Base-by-base conservation (phyloP, 805 yeast genomes). In the Kazachstania bromeliacearum region DNA sequence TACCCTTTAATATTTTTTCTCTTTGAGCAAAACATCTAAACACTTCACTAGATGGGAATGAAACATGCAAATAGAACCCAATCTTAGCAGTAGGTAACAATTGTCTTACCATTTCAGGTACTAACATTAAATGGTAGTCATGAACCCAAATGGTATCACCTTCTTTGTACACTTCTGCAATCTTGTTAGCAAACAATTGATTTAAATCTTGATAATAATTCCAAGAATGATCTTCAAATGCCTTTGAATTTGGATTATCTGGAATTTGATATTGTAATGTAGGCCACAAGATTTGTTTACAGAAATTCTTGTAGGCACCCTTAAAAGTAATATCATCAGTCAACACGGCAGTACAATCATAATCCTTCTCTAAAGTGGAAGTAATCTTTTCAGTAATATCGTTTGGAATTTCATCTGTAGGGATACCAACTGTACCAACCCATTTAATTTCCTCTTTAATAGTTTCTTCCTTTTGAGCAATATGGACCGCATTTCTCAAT, bases 231-330 rank as follows among this genome's bases (percentile, higher is more conserved):
- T 85, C 96, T 59, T 89, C 96, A 59, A 89, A 92, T 0, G 94
- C 95, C 57, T 87, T 87, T 2, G 94, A 79, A 47, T 82, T 84
- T 35, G 96, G 94, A 53, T 88, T 79, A 58, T 92, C 97, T 0
- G 97, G 97, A 26, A 89, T 84, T 58, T 89, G 96, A 55, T 92
- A 92, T 37, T 77, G 84, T 44, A 92, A 70, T 2, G 96, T 85
- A 22, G 98, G 98, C 97, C 97, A 92, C 42, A 92, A 64, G 27
- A 92, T 84, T 51, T 88, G 94, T 59, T 92, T 92, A 59, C 96
- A 89, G 57, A 82, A 92, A 35, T 85, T 83, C 39, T 76, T 77
- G 59, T 92, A 92, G 53, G 88, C 95, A 15, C 96, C 96, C 51
- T 81, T 82, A 48, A 85, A 85, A 1, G 85, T 77, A 21, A 74